These are phyloP conservation scores for Arthroderma sp. DNA, from an alignment of 2,329 filamentous ascomycete species.

Conservation along the genomic window DNA sequence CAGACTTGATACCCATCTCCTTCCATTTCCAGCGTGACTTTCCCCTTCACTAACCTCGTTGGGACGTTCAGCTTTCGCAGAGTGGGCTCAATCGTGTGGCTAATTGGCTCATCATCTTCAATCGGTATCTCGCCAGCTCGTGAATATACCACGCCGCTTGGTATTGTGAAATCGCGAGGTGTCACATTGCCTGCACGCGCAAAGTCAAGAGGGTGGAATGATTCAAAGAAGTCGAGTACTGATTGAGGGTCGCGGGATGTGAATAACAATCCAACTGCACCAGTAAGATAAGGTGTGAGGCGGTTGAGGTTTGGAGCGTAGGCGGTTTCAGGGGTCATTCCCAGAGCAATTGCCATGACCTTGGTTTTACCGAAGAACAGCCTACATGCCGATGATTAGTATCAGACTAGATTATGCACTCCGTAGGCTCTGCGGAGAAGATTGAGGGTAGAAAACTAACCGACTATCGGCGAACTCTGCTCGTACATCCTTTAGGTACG, in stretches of 20 bases:
- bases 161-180: slow-evolving; percentile 64
- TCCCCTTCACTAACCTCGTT: slow-evolving; percentile 76
- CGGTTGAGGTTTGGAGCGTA: slow-evolving; percentile 64
- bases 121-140: slow-evolving; percentile 63
- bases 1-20: slow-evolving; percentile 60
- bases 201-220: slow-evolving; percentile 68
- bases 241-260: slow-evolving; percentile 61
- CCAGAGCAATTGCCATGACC: slow-evolving; percentile 93
- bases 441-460: slow-evolving; percentile 39
- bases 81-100: slow-evolving; percentile 81
- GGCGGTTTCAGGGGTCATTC: slow-evolving; percentile 63
- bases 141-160: slow-evolving; percentile 69
- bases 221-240: slow-evolving; percentile 60
- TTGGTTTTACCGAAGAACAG: slow-evolving; percentile 99
- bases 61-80: slow-evolving; percentile 81
- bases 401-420: no score
- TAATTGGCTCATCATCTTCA: slow-evolving; percentile 74
- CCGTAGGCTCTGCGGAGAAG: neutral
- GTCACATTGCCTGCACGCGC: slow-evolving; percentile 74
- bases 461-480: slow-evolving; percentile 72
- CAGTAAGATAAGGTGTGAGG: slow-evolving; percentile 58
- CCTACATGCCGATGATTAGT: slow-evolving; percentile 35
- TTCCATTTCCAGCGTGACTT: slow-evolving; percentile 58
- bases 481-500: slow-evolving; percentile 81
- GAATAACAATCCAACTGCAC: slow-evolving; percentile 82